These are phyloP conservation scores for Chionographis japonica DNA, from an alignment of 106 monocot species.

Conservation along the genomic window DNA sequence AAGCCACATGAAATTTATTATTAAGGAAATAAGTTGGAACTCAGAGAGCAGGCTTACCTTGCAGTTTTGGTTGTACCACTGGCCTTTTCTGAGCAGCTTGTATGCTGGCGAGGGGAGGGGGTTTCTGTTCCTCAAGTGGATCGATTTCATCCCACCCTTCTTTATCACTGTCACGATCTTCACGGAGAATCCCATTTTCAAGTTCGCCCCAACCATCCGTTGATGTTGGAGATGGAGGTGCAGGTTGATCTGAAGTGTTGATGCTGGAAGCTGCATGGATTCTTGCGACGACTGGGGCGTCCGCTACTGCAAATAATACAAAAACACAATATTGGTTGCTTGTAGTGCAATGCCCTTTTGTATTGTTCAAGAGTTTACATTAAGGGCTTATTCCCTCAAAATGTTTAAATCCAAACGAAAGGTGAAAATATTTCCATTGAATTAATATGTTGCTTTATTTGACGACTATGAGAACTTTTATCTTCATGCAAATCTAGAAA, in stretches of 20 bases:
- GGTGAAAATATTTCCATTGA: no score
- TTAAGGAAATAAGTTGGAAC: background rate
- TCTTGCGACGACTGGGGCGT: conserved; percentile 5
- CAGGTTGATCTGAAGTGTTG: conserved; percentile 41
- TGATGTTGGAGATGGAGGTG: conserved; percentile 72
- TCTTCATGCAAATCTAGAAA: no score
- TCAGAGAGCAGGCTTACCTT: conserved; percentile 20
- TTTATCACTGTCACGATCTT: conserved; percentile 60
- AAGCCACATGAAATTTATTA: no score
- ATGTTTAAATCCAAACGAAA: no score
- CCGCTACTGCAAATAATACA: conserved; percentile 5
- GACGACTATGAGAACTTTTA: no score
- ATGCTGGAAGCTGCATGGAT: conserved; percentile 26
- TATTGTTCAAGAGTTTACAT: no score
- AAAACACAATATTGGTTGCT: background rate
- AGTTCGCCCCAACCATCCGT: conserved; percentile 89
- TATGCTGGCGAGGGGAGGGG: conserved; percentile 43
- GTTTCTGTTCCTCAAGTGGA: conserved; percentile 67
- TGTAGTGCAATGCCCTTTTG: no score
- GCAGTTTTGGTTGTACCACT: conserved; percentile 48
- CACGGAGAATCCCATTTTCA: conserved; percentile 47
- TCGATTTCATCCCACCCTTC: conserved; percentile 97
- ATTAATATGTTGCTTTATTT: no score
- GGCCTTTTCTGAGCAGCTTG: conserved; percentile 88
- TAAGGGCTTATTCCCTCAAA: no score